Evolutionary conservation across 352 stramenopile species (phyloP), one percentile per base, ranked within the genome.

Genomic region (Globisporangium orthogonon): DNA sequence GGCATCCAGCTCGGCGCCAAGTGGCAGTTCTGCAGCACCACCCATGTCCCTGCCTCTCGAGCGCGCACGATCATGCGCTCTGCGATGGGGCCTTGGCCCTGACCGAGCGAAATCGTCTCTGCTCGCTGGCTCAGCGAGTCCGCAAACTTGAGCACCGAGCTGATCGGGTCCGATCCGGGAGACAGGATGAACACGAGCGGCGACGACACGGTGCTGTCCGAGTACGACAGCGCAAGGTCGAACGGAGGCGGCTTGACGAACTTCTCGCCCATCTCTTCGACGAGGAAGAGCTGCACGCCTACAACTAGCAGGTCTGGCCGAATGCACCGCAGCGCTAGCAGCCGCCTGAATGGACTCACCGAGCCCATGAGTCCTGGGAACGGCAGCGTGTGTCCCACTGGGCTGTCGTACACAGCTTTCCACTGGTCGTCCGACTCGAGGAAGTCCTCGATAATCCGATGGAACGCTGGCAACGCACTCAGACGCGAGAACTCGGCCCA

Each of bases 401-500:
- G 71, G 4, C 69, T 87, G 65, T 97, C 89, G 66, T 97, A 97
- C 10, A 97, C 78, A 14, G 71, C 73, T 47, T 95, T 96, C 89
- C 89, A 97, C 35, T 84, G 61, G 28, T 87, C 71, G 3, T 89
- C 64, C 29, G 81, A 54, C n/a, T 85, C 66, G 30, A 87, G 63
- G 28, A 97, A 97, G 29, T 96, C 74, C 7, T 93, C 75, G 2
- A 88, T 72, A 45, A 97, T 90, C 6, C 73, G 75, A 0, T 78
- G 50, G 65, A 95, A 96, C 1, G 85, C 80, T 41, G 82, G 80
- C 1, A 97, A 44, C 2, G 83, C 73, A 10, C 69, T 76, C n/a
- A 98, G 56, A 6, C 89, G 78, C 51, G 85, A 97, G n/a, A 98
- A 83, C 51, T 97, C 87, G 35, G 89, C 89, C 94, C 94, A 98